phyloP scores from a whole-genome alignment of 306 rosid species.

The Prosopis cineraria region DNA sequence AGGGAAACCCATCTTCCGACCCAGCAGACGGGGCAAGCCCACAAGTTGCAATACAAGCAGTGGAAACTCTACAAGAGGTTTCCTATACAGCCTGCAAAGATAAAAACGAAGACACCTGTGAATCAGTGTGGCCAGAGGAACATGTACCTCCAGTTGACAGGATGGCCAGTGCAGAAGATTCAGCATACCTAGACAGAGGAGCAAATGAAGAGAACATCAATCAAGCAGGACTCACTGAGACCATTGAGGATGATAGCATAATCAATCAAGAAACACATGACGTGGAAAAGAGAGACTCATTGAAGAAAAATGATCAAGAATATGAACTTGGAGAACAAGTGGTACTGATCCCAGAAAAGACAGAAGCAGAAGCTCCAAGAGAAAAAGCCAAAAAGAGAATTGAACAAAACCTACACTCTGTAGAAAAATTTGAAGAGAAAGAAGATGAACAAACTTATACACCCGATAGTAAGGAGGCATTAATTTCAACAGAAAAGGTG shows the following conservation, averaged over 20 bases:
- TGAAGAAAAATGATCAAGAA: conserved; percentile 35
- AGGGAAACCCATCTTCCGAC: conserved; percentile 13
- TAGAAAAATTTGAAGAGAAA: conserved; percentile 5
- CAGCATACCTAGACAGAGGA: conserved; percentile 13
- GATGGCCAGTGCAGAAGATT: conserved; percentile 12
- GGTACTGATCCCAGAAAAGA: conserved; percentile 17
- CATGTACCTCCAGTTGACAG: conserved; percentile 15
- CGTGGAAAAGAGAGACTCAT: conserved; percentile 17
- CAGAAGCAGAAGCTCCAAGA: conserved; percentile 1
- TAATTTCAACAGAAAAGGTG: conserved; percentile 33
- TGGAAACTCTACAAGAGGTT: conserved; percentile 6
- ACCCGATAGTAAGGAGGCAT: conserved; percentile 2
- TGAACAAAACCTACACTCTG: not conserved
- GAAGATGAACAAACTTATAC: conserved; percentile 21
- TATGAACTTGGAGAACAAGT: conserved; percentile 17
- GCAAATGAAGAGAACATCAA: conserved; percentile 6
- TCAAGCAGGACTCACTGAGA: conserved; percentile 6
- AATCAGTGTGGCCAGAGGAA: conserved; percentile 15
- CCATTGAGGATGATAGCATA: conserved; percentile 22
- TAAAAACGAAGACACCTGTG: conserved; percentile 18
- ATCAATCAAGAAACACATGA: not conserved
- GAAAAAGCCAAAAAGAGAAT: conserved; percentile 8
- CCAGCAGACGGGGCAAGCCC: conserved; percentile 15
- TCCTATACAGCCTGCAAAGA: conserved; percentile 4
- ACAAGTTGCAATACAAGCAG: conserved; percentile 18